Conservation (phyloP, 371 early-diverging fungal genomes). For the Aphelidium insulamus region DNA sequence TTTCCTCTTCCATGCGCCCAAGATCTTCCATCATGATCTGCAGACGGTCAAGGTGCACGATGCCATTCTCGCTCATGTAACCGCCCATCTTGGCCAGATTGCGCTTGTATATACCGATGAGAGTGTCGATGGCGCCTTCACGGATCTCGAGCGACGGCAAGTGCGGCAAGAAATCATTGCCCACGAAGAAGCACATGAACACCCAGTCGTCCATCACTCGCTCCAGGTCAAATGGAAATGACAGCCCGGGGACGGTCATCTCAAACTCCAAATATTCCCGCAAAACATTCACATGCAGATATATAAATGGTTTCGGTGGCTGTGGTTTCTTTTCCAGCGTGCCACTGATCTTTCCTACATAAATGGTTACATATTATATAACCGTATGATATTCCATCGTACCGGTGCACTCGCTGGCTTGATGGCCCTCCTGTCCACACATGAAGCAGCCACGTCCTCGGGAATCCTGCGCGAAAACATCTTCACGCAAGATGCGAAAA, state of each 20-base stretch:
- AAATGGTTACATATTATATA: conserved; percentile 1
- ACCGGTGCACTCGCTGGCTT: conserved; percentile 50
- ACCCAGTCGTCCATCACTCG: conserved; percentile 97
- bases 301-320: conserved; percentile 55
- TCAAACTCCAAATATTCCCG: conserved; percentile 84
- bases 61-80: conserved; percentile 68
- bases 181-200: conserved; percentile 96
- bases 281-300: conserved; percentile 64
- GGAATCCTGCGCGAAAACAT: conserved; percentile 52
- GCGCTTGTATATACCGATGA: conserved; percentile 70
- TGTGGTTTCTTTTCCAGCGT: background rate
- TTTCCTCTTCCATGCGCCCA: conserved; percentile 59
- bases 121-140: conserved; percentile 84
- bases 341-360: background rate
- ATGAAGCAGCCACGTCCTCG: conserved; percentile 43
- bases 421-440: conserved; percentile 69
- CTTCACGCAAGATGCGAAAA: conserved; percentile 92
- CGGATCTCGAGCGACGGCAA: conserved; percentile 91
- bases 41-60: conserved; percentile 50
- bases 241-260: conserved; percentile 12
- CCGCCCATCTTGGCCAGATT: conserved; percentile 46
- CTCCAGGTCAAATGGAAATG: conserved; percentile 55
- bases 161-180: conserved; percentile 99
- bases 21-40: conserved; percentile 56
- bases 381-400: conserved; percentile 5